Evolutionary conservation across 1,284 basidiomycete species (phyloP).

Genomic region (Leccinum brunneo-olivaceum): DNA sequence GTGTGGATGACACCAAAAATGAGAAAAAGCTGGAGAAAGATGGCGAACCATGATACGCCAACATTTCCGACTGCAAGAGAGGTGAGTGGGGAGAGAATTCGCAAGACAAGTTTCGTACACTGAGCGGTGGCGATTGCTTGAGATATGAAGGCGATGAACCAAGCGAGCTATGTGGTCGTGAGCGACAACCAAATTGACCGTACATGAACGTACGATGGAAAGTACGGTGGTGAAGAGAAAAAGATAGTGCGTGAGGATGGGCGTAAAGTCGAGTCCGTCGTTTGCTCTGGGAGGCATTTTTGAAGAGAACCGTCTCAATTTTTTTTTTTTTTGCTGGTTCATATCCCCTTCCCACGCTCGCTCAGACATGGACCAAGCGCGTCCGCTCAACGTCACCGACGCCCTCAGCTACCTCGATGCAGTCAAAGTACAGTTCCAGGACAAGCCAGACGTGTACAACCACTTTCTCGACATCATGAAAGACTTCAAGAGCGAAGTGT

Average conservation of each 20-base stretch:
- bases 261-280: constrained; percentile 71
- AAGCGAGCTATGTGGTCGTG: constrained; percentile 55
- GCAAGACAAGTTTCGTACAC: constrained; percentile 37
- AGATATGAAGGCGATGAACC: constrained; percentile 89
- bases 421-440: constrained; percentile 90
- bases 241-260: constrained; percentile 84
- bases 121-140: constrained; percentile 65
- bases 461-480: constrained; percentile 99
- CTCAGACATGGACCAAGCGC: constrained; percentile 14
- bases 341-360: constrained; percentile 15
- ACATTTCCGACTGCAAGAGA: constrained; percentile 38
- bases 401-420: constrained; percentile 96
- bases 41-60: constrained; percentile 85
- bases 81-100: constrained; percentile 20
- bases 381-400: constrained; percentile 79
- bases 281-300: constrained; percentile 46
- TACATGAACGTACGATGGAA: constrained; percentile 61
- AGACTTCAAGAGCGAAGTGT: constrained; percentile 95
- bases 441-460: constrained; percentile 95
- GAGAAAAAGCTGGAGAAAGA: constrained; percentile 80
- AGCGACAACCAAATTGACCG: constrained; percentile 23
- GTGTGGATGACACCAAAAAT: constrained; percentile 78
- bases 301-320: background rate
- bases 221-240: constrained; percentile 84
- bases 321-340: constrained; percentile 4